A percentile compares a stretch with the other conserved stretches of the same genome.
phyloP scores from a whole-genome alignment of 1,284 basidiomycete species.

The Leccinum huronense region DNA sequence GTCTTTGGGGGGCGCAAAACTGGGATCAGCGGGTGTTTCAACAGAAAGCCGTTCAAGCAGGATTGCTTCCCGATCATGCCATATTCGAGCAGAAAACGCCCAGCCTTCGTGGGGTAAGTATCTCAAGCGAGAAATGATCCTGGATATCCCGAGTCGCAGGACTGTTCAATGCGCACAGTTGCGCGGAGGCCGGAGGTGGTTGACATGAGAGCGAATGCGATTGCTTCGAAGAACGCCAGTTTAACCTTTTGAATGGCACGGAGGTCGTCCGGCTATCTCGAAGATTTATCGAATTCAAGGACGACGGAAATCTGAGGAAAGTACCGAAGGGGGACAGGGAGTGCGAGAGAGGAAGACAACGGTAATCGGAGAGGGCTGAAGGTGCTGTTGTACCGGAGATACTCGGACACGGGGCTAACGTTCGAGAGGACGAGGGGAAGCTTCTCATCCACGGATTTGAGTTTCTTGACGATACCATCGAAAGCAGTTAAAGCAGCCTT shows the following conservation, averaged over 20 bases:
- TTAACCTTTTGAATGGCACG: constrained; percentile 94
- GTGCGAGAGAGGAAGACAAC: constrained; percentile 43
- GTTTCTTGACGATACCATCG: constrained; percentile 72
- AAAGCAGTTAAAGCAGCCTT: constrained; percentile 79
- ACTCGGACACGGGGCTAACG: constrained; percentile 71
- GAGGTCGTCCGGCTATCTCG: constrained; percentile 94
- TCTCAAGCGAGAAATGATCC: constrained; percentile 75
- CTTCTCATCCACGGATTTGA: constrained; percentile 77
- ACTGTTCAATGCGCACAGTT: constrained; percentile 56
- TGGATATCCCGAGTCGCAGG: constrained; percentile 52
- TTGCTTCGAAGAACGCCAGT: constrained; percentile 84
- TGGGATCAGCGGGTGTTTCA: constrained; percentile 27
- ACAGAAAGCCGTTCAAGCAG: constrained; percentile 69
- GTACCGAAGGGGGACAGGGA: constrained; percentile 62
- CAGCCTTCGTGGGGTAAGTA: constrained; percentile 80
- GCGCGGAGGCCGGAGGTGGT: constrained; percentile 53
- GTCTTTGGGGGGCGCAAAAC: constrained; percentile 18
- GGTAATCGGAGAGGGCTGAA: constrained; percentile 68
- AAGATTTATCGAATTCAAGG: constrained; percentile 88
- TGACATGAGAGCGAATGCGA: constrained; percentile 63
- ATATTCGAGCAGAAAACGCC: constrained; percentile 83
- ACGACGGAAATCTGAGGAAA: constrained; percentile 70
- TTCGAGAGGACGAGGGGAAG: constrained; percentile 82
- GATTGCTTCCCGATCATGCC: constrained; percentile 83
- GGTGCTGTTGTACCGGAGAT: constrained; percentile 80